A percentile compares a stretch with the other conserved stretches of the same genome.
These are phyloP conservation scores for Lycium barbarum DNA, from an alignment of 257 asterid species.

Conservation along the genomic window DNA sequence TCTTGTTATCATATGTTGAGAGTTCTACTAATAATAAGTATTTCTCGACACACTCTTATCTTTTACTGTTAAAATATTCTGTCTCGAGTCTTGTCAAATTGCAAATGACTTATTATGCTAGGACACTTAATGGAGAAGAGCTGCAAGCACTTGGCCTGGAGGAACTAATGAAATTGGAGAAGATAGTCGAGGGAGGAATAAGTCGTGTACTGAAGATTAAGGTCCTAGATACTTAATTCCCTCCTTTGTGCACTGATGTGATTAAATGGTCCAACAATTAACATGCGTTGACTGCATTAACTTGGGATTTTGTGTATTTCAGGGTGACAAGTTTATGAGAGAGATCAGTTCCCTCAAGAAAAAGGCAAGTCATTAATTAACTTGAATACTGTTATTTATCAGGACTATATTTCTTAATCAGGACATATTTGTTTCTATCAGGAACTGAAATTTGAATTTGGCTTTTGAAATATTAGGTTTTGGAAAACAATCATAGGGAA, in stretches of 20 bases:
- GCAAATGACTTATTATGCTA: slow-evolving; percentile 26
- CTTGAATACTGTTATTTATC: background rate
- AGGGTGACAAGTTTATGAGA: slow-evolving; percentile 57
- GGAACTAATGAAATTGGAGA: slow-evolving; percentile 75
- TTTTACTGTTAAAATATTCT: too few relatives aligned
- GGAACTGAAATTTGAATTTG: background rate
- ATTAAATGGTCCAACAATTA: background rate
- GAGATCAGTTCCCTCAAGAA: slow-evolving; percentile 63
- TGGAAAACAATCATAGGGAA: background rate
- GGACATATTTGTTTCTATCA: background rate
- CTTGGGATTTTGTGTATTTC: slow-evolving; percentile 34
- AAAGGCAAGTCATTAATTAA: slow-evolving; percentile 57
- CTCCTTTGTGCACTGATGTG: background rate
- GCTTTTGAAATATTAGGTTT: background rate
- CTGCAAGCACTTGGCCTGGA: slow-evolving; percentile 66
- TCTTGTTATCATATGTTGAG: background rate
- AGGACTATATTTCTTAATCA: background rate
- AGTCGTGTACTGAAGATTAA: slow-evolving; percentile 57
- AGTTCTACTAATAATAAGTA: background rate
- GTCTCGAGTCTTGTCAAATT: background rate
- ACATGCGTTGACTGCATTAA: background rate
- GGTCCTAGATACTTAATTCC: slow-evolving; percentile 41
- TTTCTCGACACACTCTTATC: too few relatives aligned
- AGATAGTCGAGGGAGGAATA: slow-evolving; percentile 58
- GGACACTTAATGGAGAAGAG: slow-evolving; percentile 82